Conservation (phyloP, 2,329 filamentous ascomycete species). For the Stromatinia cepivora region DNA sequence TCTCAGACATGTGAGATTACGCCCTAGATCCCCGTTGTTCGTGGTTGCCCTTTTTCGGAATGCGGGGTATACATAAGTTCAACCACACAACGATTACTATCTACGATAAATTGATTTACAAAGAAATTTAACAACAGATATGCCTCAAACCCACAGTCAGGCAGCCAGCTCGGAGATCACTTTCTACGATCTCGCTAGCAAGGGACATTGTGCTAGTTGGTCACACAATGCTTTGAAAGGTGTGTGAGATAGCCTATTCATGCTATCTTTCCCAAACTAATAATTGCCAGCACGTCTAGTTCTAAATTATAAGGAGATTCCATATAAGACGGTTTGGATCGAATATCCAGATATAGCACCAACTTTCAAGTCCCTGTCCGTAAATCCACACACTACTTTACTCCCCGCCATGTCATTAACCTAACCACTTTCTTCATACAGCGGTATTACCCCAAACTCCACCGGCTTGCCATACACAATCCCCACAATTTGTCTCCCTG, state of each 20-base stretch:
- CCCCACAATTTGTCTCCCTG: slow-evolving; percentile 56
- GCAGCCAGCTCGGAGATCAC: slow-evolving; percentile 43
- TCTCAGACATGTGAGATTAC: background rate
- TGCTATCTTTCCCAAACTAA: background rate
- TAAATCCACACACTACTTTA: slow-evolving; percentile 16
- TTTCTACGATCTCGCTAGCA: slow-evolving; percentile 64
- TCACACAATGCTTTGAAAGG: slow-evolving; percentile 72
- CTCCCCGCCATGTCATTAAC: slow-evolving; percentile 9
- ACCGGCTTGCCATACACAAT: slow-evolving; percentile 49
- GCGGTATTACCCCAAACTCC: slow-evolving; percentile 46
- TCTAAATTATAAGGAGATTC: slow-evolving; percentile 66
- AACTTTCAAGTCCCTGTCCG: slow-evolving; percentile 55
- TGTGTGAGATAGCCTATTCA: slow-evolving; percentile 40
- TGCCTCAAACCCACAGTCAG: background rate
- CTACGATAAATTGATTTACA: background rate
- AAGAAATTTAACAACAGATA: background rate
- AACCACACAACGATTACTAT: background rate
- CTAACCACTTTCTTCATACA: slow-evolving; percentile 29
- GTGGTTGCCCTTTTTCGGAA: background rate
- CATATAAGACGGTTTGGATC: slow-evolving; percentile 68
- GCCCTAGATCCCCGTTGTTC: too few relatives aligned
- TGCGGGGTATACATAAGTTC: slow-evolving; percentile 2
- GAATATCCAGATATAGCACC: slow-evolving; percentile 66
- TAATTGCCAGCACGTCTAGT: slow-evolving; percentile 50
- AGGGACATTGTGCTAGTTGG: slow-evolving; percentile 53